Evolutionary conservation across 345 rosid genomes (phyloP).

Genomic region (Euclidium syriacum): DNA sequence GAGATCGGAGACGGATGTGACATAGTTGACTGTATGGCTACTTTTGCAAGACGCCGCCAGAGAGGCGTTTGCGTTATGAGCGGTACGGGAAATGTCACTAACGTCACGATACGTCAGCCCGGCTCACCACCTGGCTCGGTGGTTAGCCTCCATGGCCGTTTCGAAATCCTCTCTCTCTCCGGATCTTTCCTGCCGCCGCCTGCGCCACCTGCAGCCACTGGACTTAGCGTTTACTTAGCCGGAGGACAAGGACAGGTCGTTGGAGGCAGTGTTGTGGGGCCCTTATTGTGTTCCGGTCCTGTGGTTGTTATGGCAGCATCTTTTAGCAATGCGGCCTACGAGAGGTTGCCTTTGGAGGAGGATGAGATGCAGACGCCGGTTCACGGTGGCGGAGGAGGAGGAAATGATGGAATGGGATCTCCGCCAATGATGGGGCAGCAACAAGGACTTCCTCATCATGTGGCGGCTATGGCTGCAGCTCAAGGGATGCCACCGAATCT

Average conservation of each 20-base stretch:
- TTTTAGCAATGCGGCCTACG: constrained; percentile 96
- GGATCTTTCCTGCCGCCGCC: constrained; percentile 95
- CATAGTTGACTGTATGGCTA: constrained; percentile 74
- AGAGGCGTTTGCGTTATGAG: constrained; percentile 93
- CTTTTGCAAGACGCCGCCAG: constrained; percentile 81
- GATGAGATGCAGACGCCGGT: constrained; percentile 59
- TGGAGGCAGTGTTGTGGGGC: constrained; percentile 94
- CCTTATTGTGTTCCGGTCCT: constrained; percentile 77
- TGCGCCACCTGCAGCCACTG: constrained; percentile 93
- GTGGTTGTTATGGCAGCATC: constrained; percentile 99
- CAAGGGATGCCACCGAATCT: constrained; percentile 89
- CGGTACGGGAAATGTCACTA: constrained; percentile 79
- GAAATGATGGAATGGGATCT: constrained; percentile 61
- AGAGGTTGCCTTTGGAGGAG: constrained; percentile 89
- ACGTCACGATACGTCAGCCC: constrained; percentile 88
- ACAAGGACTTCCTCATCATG: too few relatives aligned
- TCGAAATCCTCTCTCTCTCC: constrained; percentile 79
- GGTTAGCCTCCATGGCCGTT: constrained; percentile 81
- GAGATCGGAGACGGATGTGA: constrained; percentile 92
- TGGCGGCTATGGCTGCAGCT: constrained; percentile 41
- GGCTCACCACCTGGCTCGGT: constrained; percentile 75
- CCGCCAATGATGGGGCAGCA: constrained; percentile 59
- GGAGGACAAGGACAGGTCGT: constrained; percentile 99
- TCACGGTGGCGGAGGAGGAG: constrained; percentile 5
- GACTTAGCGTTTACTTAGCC: constrained; percentile 78